Percentiles rank a stretch among this genome's conserved stretches.
Evolutionary conservation across 2,329 filamentous ascomycete species (phyloP).

Genomic region (Ustilaginoidea virens): DNA sequence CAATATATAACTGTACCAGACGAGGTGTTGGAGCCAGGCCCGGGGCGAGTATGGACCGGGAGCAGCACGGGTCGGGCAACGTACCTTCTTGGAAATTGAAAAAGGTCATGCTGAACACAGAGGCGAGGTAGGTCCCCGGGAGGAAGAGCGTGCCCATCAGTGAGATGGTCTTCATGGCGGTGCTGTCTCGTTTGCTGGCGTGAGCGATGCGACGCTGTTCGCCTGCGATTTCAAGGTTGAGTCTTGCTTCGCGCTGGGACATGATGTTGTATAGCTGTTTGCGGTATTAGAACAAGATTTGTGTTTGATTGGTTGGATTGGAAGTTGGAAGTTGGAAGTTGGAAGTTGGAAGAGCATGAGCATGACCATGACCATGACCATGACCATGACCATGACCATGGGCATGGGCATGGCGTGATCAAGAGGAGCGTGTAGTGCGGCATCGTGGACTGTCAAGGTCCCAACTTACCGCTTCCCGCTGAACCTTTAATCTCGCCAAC

Average conservation of each 20-base stretch:
- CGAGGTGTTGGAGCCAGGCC: too few species aligned
- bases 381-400: too few species aligned
- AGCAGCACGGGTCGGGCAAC: slow-evolving; percentile 4
- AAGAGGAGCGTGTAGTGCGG: too few species aligned
- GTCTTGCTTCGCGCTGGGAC: slow-evolving; percentile 46
- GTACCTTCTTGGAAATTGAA: slow-evolving; percentile 42
- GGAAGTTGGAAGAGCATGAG: too few species aligned
- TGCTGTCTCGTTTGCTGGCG: slow-evolving; percentile 44
- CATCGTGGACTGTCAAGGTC: too few species aligned
- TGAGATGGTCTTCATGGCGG: slow-evolving; percentile 50
- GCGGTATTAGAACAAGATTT: neutral
- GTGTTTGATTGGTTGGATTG: too few species aligned
- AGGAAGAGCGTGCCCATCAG: slow-evolving; percentile 48
- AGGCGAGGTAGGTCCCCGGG: slow-evolving; percentile 46
- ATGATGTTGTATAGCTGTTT: slow-evolving; percentile 48
- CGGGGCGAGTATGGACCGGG: neutral
- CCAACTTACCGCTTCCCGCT: slow-evolving; percentile 39
- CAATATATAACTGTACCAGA: too few species aligned
- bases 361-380: too few species aligned
- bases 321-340: too few species aligned
- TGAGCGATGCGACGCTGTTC: slow-evolving; percentile 44
- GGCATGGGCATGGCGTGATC: too few species aligned
- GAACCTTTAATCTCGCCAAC: slow-evolving; percentile 43
- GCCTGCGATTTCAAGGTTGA: slow-evolving; percentile 47
- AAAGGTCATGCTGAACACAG: slow-evolving; percentile 51